Evolutionary conservation across 257 asterid species (phyloP).

Genomic region (Orobanche coerulescens): DNA sequence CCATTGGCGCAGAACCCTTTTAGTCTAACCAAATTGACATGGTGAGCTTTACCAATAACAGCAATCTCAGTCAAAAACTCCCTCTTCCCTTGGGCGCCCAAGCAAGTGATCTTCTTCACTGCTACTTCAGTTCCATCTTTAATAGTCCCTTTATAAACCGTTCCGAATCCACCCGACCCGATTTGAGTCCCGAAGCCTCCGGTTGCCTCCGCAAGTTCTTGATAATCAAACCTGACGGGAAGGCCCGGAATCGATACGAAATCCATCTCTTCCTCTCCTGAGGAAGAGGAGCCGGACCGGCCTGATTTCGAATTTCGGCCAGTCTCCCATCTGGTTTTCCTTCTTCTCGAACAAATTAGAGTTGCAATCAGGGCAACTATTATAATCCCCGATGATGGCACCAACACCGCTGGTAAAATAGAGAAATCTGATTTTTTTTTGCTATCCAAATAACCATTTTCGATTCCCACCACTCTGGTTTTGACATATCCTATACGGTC

Average conservation of each 20-base stretch:
- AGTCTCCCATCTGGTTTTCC: constrained; percentile 15
- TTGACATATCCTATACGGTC: constrained; percentile 51
- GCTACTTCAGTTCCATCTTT: constrained; percentile 51
- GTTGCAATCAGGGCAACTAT: constrained; percentile 16
- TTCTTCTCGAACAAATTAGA: constrained; percentile 29
- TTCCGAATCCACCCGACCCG: constrained; percentile 86
- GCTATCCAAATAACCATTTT: background rate
- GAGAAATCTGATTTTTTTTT: constrained; percentile 33
- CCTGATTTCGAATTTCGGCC: constrained; percentile 14
- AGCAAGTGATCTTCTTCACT: constrained; percentile 66
- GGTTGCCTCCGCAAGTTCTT: constrained; percentile 51
- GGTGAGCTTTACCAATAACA: constrained; percentile 68
- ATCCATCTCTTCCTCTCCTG: constrained; percentile 35
- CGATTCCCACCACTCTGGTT: constrained; percentile 14
- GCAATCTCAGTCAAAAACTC: constrained; percentile 75
- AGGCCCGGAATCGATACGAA: constrained; percentile 49
- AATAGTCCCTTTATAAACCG: constrained; percentile 65
- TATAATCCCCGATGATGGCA: constrained; percentile 45
- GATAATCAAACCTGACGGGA: constrained; percentile 48
- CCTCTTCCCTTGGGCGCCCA: constrained; percentile 54
- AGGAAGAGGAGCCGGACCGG: constrained; percentile 16
- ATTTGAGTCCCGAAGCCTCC: constrained; percentile 41
- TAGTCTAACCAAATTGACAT: constrained; percentile 58
- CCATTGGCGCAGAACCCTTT: constrained; percentile 59
- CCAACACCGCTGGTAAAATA: constrained; percentile 28